Conservation (phyloP, 805 yeast species). For the Myxozyma neglecta region DNA sequence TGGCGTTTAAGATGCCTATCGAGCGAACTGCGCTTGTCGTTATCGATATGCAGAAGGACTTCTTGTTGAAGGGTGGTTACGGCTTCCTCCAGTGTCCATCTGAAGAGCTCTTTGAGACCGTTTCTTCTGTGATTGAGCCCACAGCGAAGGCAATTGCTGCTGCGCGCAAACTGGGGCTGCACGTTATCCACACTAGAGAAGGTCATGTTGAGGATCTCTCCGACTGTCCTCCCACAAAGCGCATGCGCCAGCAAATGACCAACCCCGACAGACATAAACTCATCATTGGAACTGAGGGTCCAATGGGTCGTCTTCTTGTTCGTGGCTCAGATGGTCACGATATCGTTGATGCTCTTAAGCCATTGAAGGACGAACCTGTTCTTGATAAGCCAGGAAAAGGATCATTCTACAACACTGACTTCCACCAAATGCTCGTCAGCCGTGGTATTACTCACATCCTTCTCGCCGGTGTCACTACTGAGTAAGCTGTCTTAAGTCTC, state of each 20-base stretch:
- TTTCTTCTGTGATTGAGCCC: slow-evolving; percentile 34
- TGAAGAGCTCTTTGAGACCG: slow-evolving; percentile 35
- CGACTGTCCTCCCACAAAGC: slow-evolving; percentile 39
- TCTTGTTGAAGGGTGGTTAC: slow-evolving; percentile 39
- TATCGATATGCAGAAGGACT: slow-evolving; percentile 42
- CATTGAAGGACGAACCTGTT: slow-evolving; percentile 36
- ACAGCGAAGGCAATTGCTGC: slow-evolving; percentile 35
- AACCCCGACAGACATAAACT: slow-evolving; percentile 32
- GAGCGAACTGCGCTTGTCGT: slow-evolving; percentile 37
- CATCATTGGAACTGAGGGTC: slow-evolving; percentile 39
- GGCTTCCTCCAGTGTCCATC: slow-evolving; percentile 37
- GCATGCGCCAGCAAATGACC: slow-evolving; percentile 35
- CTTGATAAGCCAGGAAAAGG: slow-evolving; percentile 43
- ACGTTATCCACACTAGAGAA: slow-evolving; percentile 41
- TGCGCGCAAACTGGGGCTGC: slow-evolving; percentile 38
- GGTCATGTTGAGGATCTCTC: slow-evolving; percentile 39
- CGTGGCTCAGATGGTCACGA: slow-evolving; percentile 41
- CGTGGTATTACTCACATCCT: slow-evolving; percentile 39
- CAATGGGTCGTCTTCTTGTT: slow-evolving; percentile 40
- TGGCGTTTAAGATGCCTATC: slow-evolving; percentile 32
- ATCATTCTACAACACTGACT: slow-evolving; percentile 40
- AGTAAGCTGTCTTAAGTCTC: slow-evolving; percentile 13
- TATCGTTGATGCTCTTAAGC: slow-evolving; percentile 39
- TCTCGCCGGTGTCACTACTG: slow-evolving; percentile 41
- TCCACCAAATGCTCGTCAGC: slow-evolving; percentile 37